Evolutionary conservation across 257 asterid species (phyloP).

Genomic region (Sherardia arvensis): DNA sequence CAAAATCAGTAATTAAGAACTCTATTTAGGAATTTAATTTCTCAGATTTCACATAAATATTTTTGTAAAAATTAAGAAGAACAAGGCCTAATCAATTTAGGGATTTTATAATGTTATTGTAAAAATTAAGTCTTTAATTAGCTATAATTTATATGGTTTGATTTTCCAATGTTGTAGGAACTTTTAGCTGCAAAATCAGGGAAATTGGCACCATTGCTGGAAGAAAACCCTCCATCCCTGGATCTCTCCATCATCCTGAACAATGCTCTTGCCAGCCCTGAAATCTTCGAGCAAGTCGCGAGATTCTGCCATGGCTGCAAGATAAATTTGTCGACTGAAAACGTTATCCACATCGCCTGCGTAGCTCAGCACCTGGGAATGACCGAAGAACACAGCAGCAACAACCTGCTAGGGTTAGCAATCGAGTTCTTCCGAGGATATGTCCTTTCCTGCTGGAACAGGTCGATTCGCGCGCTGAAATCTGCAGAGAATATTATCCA

Average conservation of each 20-base stretch:
- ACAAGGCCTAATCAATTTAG: no score
- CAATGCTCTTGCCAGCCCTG: slow-evolving; percentile 54
- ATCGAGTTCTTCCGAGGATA: slow-evolving; percentile 32
- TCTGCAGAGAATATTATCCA: slow-evolving; percentile 37
- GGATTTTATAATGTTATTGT: not conserved
- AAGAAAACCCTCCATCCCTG: slow-evolving; percentile 32
- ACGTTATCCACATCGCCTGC: slow-evolving; percentile 44
- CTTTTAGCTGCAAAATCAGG: slow-evolving; percentile 54
- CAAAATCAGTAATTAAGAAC: no score
- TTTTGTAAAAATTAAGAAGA: no score
- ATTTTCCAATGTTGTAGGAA: slow-evolving; percentile 29
- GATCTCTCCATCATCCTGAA: slow-evolving; percentile 37
- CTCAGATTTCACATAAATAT: no score
- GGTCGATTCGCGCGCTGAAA: slow-evolving; percentile 49
- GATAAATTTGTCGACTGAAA: slow-evolving; percentile 39
- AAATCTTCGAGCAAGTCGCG: slow-evolving; percentile 55
- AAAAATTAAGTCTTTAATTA: not conserved
- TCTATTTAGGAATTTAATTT: no score
- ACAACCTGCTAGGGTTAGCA: slow-evolving; percentile 45
- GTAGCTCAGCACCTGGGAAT: slow-evolving; percentile 63
- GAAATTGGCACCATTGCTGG: slow-evolving; percentile 32
- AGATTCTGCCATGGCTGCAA: slow-evolving; percentile 75
- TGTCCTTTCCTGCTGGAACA: slow-evolving; percentile 56
- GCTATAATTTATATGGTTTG: no score
- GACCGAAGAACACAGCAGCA: slow-evolving; percentile 49